Conservation (phyloP, 306 rosid genomes). For the Cotoneaster glaucophyllus region DNA sequence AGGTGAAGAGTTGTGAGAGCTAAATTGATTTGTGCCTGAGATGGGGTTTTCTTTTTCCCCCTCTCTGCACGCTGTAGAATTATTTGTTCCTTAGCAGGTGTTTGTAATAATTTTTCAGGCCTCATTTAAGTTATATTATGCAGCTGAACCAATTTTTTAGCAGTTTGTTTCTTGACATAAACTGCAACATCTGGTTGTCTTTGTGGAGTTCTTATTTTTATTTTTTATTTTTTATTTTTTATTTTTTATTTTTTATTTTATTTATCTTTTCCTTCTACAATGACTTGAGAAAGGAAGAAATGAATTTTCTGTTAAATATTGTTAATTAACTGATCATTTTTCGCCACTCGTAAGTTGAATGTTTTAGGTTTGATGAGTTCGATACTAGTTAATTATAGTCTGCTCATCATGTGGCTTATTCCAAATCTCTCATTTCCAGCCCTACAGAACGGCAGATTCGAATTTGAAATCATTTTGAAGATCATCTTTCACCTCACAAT, state of each 20-base stretch:
- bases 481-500: too few species aligned
- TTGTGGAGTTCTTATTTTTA: too few species aligned
- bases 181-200: constrained; percentile 2
- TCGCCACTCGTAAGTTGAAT: not conserved
- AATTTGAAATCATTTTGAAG: too few species aligned
- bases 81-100: constrained; percentile 40
- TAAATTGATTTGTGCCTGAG: constrained; percentile 50
- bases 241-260: not conserved
- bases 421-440: too few species aligned
- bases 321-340: not conserved
- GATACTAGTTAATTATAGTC: too few species aligned
- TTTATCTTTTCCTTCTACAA: not conserved
- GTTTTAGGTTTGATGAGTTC: not conserved
- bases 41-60: constrained; percentile 43
- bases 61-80: constrained; percentile 50
- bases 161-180: not conserved
- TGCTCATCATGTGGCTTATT: too few species aligned
- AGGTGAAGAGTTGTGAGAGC: constrained; percentile 44
- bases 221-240: not conserved
- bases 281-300: not conserved
- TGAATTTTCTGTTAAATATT: not conserved
- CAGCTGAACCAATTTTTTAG: constrained; percentile 20
- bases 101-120: constrained; percentile 57
- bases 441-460: too few species aligned
- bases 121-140: constrained; percentile 34